Percentiles rank a stretch among this genome's conserved stretches.
These are phyloP conservation scores for Penicillium herquei DNA, from an alignment of 495 filamentous ascomycete species.

Conservation along the genomic window DNA sequence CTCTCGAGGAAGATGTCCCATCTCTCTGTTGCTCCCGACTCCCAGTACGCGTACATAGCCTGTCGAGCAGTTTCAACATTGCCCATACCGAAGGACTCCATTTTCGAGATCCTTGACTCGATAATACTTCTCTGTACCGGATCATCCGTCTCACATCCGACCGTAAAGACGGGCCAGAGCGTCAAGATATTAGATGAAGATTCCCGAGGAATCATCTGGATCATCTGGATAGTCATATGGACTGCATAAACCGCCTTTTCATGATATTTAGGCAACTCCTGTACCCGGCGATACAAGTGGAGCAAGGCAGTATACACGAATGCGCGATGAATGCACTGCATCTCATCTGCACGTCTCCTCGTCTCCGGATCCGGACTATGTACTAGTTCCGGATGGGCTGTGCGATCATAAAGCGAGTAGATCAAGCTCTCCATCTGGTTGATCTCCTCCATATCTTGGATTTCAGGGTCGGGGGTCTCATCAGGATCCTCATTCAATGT, in stretches of 20 bases:
- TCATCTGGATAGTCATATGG: slow-evolving; percentile 6
- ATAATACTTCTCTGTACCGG: slow-evolving; percentile 2
- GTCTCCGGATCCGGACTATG: background rate
- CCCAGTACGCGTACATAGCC: slow-evolving; percentile 9
- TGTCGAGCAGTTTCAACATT: slow-evolving; percentile 10
- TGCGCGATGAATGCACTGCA: slow-evolving; percentile 5
- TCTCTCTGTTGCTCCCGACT: slow-evolving; percentile 4
- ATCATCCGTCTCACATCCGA: slow-evolving; percentile 9
- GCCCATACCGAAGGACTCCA: slow-evolving; percentile 8
- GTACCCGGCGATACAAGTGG: slow-evolving; percentile 6
- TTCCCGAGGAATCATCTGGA: slow-evolving; percentile 2
- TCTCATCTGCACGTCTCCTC: slow-evolving; percentile 2
- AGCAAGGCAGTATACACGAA: slow-evolving; percentile 6
- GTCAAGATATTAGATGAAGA: slow-evolving; percentile 6
- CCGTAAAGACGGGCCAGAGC: slow-evolving; percentile 8
- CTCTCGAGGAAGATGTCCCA: slow-evolving; percentile 10
- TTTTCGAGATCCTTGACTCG: background rate
- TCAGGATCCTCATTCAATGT: background rate
- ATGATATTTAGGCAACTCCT: slow-evolving; percentile 7
- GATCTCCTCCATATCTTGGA: background rate
- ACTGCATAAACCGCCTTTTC: slow-evolving; percentile 7
- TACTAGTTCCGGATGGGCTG: slow-evolving; percentile 2
- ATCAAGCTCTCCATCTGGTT: slow-evolving; percentile 5
- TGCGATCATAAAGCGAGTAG: slow-evolving; percentile 7
- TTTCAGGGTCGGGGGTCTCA: background rate